Conservation (phyloP, 345 rosid genomes). For the Pugionium dolabratum region DNA sequence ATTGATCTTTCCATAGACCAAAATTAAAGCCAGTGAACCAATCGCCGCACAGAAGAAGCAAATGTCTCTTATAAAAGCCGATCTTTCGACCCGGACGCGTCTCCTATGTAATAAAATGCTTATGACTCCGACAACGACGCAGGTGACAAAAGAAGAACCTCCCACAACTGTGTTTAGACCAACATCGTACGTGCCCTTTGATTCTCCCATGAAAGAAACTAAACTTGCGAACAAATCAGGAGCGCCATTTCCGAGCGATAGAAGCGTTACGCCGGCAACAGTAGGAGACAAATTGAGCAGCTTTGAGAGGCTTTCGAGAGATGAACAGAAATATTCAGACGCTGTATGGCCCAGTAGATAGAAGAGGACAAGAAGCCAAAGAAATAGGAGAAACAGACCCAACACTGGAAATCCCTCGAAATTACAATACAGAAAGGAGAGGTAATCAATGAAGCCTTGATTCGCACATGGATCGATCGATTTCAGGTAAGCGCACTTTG, state of each 20-base stretch:
- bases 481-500: conserved; percentile 65
- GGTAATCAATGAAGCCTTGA: conserved; percentile 85
- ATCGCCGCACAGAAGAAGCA: conserved; percentile 68
- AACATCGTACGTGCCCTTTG: conserved; percentile 56
- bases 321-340: conserved; percentile 75
- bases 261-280: conserved; percentile 81
- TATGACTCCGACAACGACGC: conserved; percentile 77
- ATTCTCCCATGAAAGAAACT: conserved; percentile 68
- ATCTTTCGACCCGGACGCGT: conserved; percentile 54
- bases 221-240: conserved; percentile 87
- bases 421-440: conserved; percentile 70
- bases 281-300: conserved; percentile 79
- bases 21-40: conserved; percentile 56
- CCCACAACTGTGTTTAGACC: conserved; percentile 85
- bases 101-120: conserved; percentile 44
- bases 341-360: conserved; percentile 85
- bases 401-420: conserved; percentile 50
- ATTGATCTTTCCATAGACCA: conserved; percentile 54
- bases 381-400: conserved; percentile 55
- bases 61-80: conserved; percentile 71
- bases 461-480: conserved; percentile 56
- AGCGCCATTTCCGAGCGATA: conserved; percentile 87
- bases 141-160: conserved; percentile 77
- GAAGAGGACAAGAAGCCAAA: conserved; percentile 75
- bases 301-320: conserved; percentile 70